These are phyloP conservation scores for Takashimella koratensis DNA, from an alignment of 1,284 basidiomycete genomes.

Conservation along the genomic window DNA sequence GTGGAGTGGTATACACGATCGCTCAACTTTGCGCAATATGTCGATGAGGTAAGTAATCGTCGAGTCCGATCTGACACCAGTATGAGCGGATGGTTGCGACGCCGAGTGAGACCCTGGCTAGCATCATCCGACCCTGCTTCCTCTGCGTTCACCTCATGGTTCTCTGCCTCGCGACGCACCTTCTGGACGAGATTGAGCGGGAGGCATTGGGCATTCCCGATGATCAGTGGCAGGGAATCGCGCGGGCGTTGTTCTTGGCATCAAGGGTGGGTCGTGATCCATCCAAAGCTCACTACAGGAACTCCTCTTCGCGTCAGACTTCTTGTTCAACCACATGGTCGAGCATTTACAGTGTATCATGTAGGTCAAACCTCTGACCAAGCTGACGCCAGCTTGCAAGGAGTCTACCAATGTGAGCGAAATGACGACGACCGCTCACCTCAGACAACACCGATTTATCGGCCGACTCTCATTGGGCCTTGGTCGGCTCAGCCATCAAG, in stretches of 20 bases:
- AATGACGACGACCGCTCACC: background rate
- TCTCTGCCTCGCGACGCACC: conserved; percentile 7
- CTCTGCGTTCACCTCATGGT: conserved; percentile 9
- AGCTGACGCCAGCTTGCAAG: conserved; percentile 3
- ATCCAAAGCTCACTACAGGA: background rate
- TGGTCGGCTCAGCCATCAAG: conserved; percentile 12
- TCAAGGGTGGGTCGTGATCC: conserved; percentile 1
- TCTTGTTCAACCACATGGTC: conserved; percentile 6
- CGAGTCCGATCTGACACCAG: background rate
- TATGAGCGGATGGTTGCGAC: background rate
- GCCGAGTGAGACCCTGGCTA: background rate
- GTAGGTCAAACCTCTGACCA: background rate
- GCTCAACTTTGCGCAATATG: conserved; percentile 4
- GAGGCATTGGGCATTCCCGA: conserved; percentile 2
- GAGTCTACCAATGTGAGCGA: conserved; percentile 11
- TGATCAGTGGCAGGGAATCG: conserved; percentile 11
- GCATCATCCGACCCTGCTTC: conserved; percentile 3
- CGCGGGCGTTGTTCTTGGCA: conserved; percentile 4
- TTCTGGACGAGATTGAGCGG: conserved; percentile 5
- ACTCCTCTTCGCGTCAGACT: conserved; percentile 11
- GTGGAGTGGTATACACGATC: conserved; percentile 4
- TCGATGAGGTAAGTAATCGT: conserved; percentile 5
- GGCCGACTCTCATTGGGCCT: conserved; percentile 10
- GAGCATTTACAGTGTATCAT: conserved; percentile 13
- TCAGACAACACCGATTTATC: conserved; percentile 10